Percentiles rank a stretch among this genome's conserved stretches.
These are phyloP conservation scores for Fusarium mangiferae DNA, from an alignment of 2,329 filamentous ascomycete genomes.

Conservation along the genomic window DNA sequence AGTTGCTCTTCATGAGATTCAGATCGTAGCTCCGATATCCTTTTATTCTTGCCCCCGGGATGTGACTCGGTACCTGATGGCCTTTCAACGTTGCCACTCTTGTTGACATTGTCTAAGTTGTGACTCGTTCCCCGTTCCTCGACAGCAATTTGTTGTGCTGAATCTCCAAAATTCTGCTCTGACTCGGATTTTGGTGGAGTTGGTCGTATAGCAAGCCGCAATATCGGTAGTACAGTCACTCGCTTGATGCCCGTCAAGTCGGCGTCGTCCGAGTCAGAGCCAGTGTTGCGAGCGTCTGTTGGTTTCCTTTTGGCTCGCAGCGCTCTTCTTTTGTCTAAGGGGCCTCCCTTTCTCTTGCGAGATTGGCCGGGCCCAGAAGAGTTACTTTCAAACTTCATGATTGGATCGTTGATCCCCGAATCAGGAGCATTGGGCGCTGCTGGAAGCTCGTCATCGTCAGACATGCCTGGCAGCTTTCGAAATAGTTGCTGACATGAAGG, in stretches of 20 bases:
- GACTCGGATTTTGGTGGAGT: fast-evolving
- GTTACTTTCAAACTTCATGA: fast-evolving
- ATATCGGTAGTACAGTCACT: not conserved
- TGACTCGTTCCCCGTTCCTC: fast-evolving
- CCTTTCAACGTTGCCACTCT: fast-evolving
- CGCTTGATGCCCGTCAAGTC: not conserved
- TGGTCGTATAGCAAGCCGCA: not conserved
- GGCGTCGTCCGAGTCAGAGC: not conserved
- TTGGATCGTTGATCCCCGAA: not conserved
- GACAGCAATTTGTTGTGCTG: fast-evolving
- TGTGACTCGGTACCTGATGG: fast-evolving
- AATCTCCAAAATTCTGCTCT: fast-evolving
- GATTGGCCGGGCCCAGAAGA: fast-evolving
- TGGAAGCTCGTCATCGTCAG: not conserved
- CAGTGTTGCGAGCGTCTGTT: fast-evolving
- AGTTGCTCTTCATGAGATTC: not conserved
- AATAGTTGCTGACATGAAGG: not conserved
- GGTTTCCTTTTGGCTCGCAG: not conserved
- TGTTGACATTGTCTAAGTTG: fast-evolving
- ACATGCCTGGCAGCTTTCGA: not conserved
- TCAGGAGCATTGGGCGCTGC: not conserved
- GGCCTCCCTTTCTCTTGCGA: fast-evolving
- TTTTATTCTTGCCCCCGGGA: fast-evolving
- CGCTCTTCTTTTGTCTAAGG: not conserved
- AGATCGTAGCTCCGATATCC: not conserved